phyloP scores from a whole-genome alignment of 352 stramenopile species.

The Phytophthora cryptogea region DNA sequence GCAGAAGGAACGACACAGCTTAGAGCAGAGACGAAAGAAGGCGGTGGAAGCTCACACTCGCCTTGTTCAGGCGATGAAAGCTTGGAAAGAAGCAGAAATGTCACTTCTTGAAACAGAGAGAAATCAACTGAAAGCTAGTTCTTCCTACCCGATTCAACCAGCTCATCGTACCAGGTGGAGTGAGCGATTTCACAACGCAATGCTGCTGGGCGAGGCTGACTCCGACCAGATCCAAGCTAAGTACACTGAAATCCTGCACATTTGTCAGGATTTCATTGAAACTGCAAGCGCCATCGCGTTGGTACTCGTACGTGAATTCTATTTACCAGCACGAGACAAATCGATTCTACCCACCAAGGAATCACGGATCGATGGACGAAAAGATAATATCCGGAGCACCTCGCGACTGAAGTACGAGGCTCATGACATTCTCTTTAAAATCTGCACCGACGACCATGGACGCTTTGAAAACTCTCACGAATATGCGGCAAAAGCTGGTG shows the following conservation, averaged over 20 bases:
- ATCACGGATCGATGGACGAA: conserved; percentile 67
- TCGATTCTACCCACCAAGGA: conserved; percentile 69
- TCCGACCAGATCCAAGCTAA: conserved; percentile 64
- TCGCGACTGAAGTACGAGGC: conserved; percentile 79
- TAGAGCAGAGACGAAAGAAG: conserved; percentile 56
- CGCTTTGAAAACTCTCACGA: conserved; percentile 92
- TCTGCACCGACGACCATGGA: conserved; percentile 91
- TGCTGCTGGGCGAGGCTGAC: conserved; percentile 44
- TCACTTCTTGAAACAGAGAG: conserved; percentile 58
- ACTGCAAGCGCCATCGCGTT: conserved; percentile 66
- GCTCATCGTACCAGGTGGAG: conserved; percentile 62
- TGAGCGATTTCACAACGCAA: conserved; percentile 62
- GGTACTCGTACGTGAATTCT: conserved; percentile 83
- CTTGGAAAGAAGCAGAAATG: conserved; percentile 77
- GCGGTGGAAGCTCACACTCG: conserved; percentile 55
- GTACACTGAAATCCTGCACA: conserved; percentile 83
- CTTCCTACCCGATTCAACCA: conserved; percentile 52
- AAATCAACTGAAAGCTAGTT: conserved; percentile 49
- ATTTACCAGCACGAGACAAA: conserved; percentile 75
- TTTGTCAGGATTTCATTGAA: conserved; percentile 91
- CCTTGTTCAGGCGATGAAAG: conserved; percentile 66
- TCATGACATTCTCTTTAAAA: conserved; percentile 90
- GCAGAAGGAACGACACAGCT: conserved; percentile 58
- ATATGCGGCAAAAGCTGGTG: conserved; percentile 81
- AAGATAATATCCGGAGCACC: conserved; percentile 60